Evolutionary conservation across 2,329 filamentous ascomycete genomes (phyloP), one percentile per base, ranked within the genome.

Genomic region (Dactylella cylindrospora): DNA sequence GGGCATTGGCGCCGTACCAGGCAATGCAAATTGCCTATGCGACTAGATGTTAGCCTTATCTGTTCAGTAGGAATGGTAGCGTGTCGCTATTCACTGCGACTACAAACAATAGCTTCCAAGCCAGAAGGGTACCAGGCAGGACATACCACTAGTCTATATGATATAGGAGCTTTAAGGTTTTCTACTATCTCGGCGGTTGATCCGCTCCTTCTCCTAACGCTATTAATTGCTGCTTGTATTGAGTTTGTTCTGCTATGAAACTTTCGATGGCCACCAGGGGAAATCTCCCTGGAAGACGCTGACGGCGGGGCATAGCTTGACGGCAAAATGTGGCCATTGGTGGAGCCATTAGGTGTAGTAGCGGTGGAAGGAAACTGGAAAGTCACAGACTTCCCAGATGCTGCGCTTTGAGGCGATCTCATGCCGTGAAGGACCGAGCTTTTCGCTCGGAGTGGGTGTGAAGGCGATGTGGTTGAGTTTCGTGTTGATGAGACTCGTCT

Each of bases 161-260:
- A 64, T 55, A 64, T 51, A 35, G 59, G 59, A 40, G 59, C 44
- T 33, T 64, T 64, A 39, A 64, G 59, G 22, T 64, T 57, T 33
- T 64, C 59, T 7, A 64, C 59, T 35, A 64, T 64, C 38, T 57
- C 59, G 17, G 59, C 50, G 23, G 59, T 64, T 23, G 59, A 64
- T 25, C 59, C 59, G 23, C 59, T 64, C 10, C 59, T 33, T 36
- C 53, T 55, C 32, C 59, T 50, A 25, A 64, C 40, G 25, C 51
- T 57, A 22, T 53, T 55, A 23, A 64, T 51, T 9, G 52, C 59
- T 40, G 51, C 44, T 8, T 45, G 33, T 55, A 64, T 55, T 33
- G 59, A 64, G 19, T 57, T 55, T 15, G 59, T 57, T n/a, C 59
- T 43, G 17, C 32, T 51, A 41, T 64, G 57, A 1, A 55, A 13